Percentiles rank a stretch among this genome's conserved stretches.
Evolutionary conservation across 1,284 basidiomycete species (phyloP).

Genomic region (Austroboletus niveus): DNA sequence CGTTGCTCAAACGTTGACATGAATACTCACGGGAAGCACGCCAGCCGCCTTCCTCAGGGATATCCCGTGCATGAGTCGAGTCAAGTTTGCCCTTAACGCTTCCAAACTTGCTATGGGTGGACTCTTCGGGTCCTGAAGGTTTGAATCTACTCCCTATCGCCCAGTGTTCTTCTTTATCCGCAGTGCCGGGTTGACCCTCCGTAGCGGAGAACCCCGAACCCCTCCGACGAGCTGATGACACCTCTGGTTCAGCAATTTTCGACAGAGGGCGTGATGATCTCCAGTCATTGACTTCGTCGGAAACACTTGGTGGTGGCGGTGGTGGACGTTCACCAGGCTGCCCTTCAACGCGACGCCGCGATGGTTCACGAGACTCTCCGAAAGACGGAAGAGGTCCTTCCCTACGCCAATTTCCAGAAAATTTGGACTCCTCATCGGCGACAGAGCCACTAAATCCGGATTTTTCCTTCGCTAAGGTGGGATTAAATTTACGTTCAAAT

Average conservation of each 20-base stretch:
- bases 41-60: conserved; percentile 61
- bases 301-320: conserved; percentile 40
- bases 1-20: neutral
- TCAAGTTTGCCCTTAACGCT: conserved; percentile 50
- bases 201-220: conserved; percentile 53
- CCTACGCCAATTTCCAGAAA: conserved; percentile 82
- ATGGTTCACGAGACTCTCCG: conserved; percentile 51
- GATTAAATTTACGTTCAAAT: conserved; percentile 5
- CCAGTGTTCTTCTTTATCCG: conserved; percentile 79
- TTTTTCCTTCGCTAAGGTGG: conserved; percentile 68
- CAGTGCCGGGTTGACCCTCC: conserved; percentile 51
- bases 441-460: conserved; percentile 47
- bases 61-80: conserved; percentile 48
- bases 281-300: conserved; percentile 69
- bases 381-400: conserved; percentile 81
- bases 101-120: conserved; percentile 49
- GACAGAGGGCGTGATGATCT: conserved; percentile 57
- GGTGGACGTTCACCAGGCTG: conserved; percentile 39
- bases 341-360: conserved; percentile 64
- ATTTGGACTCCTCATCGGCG: conserved; percentile 68
- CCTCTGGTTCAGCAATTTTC: conserved; percentile 45
- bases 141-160: conserved; percentile 70
- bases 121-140: conserved; percentile 43
- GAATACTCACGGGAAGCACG: conserved; percentile 59
- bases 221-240: conserved; percentile 47